Conservation (phyloP, 2,329 filamentous ascomycete genomes). For the Beauveria pseudobassiana region DNA sequence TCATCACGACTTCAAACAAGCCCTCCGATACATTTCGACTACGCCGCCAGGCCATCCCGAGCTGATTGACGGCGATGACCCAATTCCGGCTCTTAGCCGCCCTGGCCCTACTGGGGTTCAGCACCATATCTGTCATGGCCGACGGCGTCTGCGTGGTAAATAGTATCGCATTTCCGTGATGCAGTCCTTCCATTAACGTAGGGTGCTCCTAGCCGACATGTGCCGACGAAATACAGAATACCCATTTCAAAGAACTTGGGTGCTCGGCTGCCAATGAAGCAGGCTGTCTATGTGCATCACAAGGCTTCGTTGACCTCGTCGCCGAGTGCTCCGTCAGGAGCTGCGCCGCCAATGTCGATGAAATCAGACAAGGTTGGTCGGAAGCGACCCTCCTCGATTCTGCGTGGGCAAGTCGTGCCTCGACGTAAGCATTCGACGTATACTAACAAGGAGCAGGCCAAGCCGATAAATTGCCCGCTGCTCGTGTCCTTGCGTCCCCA, state of each 20-base stretch:
- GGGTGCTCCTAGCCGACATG: conserved; percentile 16
- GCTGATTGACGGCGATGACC: neutral
- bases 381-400: neutral
- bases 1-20: neutral
- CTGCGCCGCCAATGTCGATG: conserved; percentile 19
- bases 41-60: neutral
- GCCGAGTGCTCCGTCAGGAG: conserved; percentile 29
- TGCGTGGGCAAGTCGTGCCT: conserved; percentile 17
- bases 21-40: neutral
- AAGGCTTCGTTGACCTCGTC: conserved; percentile 28
- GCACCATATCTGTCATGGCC: neutral
- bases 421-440: neutral
- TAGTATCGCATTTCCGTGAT: neutral
- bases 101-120: neutral
- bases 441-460: neutral
- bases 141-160: neutral
- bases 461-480: neutral
- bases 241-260: conserved; percentile 7
- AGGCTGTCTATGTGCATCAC: conserved; percentile 33
- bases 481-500: neutral
- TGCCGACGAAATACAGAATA: conserved; percentile 11
- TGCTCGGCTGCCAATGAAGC: conserved; percentile 24
- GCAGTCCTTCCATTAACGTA: neutral
- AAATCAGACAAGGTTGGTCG: conserved; percentile 16
- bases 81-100: neutral